These are phyloP conservation scores for Saccharomyces hybrid DNA, from an alignment of 1,139 yeast genomes.

Conservation along the genomic window DNA sequence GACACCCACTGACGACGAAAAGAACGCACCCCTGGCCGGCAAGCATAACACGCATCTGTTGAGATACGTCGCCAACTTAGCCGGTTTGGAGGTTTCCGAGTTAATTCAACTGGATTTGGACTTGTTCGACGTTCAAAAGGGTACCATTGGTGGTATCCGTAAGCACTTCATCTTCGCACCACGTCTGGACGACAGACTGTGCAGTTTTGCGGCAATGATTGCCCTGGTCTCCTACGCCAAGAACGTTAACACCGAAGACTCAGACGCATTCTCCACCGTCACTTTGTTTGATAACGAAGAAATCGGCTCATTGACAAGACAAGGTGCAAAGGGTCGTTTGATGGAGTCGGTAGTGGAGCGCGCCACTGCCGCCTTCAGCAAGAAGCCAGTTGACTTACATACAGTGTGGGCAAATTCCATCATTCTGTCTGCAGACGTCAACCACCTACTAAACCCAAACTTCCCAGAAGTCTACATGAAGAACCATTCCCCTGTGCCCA, in stretches of 20 bases:
- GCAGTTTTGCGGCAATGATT: slow-evolving; percentile 52
- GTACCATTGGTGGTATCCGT: slow-evolving; percentile 52
- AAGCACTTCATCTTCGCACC: slow-evolving; percentile 60
- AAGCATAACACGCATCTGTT: slow-evolving; percentile 50
- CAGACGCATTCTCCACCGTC: slow-evolving; percentile 42
- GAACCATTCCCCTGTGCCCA: slow-evolving; percentile 69
- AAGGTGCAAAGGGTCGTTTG: slow-evolving; percentile 52
- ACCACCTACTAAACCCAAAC: slow-evolving; percentile 57
- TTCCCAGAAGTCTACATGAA: slow-evolving; percentile 57
- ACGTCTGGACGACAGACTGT: slow-evolving; percentile 58
- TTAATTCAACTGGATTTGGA: slow-evolving; percentile 55
- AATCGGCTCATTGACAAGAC: slow-evolving; percentile 52
- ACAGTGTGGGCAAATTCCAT: slow-evolving; percentile 48
- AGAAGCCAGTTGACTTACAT: slow-evolving; percentile 27
- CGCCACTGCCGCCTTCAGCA: slow-evolving; percentile 23
- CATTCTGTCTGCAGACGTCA: slow-evolving; percentile 60
- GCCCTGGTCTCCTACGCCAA: slow-evolving; percentile 42
- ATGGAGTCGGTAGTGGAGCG: slow-evolving; percentile 41
- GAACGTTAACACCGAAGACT: slow-evolving; percentile 18
- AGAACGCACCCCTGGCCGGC: slow-evolving; percentile 51
- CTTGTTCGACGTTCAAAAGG: slow-evolving; percentile 54
- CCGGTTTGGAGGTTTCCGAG: slow-evolving; percentile 43
- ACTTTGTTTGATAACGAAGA: slow-evolving; percentile 59
- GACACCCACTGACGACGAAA: slow-evolving; percentile 43
- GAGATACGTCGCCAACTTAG: slow-evolving; percentile 48